Percentiles rank a stretch among this genome's conserved stretches.
These are phyloP conservation scores for Aspergillus pseudoterreus DNA, from an alignment of 2,329 filamentous ascomycete species.

Conservation along the genomic window DNA sequence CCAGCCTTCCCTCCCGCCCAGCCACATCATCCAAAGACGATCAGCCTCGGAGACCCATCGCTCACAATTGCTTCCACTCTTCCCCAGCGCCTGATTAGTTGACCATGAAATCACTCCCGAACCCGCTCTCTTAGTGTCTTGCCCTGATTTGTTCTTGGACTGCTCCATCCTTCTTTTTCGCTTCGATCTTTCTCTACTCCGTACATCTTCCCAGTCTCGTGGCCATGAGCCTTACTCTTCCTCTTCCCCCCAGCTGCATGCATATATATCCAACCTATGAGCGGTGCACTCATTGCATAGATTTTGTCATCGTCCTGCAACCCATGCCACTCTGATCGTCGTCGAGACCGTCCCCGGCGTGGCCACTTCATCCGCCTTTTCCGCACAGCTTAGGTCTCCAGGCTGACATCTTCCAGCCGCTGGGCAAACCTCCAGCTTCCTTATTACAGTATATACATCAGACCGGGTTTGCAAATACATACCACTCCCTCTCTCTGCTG, in stretches of 20 bases:
- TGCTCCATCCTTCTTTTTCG: neutral
- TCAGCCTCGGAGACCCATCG: neutral
- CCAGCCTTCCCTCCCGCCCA: neutral
- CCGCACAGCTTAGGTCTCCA: neutral
- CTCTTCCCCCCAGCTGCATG: neutral
- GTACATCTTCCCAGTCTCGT: neutral
- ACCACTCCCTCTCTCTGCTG: neutral
- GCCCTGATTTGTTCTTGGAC: neutral
- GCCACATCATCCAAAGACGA: neutral
- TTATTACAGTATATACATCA: neutral
- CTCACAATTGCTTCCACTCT: neutral
- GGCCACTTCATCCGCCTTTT: slow-evolving; percentile 6
- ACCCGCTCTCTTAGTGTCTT: neutral
- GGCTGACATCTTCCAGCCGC: neutral
- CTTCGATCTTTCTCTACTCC: neutral
- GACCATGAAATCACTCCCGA: neutral
- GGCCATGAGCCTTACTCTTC: neutral
- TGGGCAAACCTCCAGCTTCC: neutral
- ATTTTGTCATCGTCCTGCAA: neutral
- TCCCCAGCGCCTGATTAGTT: neutral
- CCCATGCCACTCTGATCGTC: slow-evolving; percentile 1
- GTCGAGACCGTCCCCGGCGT: slow-evolving; percentile 1
- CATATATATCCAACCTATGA: neutral
- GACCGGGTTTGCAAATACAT: neutral
- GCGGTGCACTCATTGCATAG: neutral